Percentiles rank a stretch among this genome's conserved stretches.
phyloP scores from a whole-genome alignment of 371 early-diverging fungal genomes.

The Mucor circinelloides region DNA sequence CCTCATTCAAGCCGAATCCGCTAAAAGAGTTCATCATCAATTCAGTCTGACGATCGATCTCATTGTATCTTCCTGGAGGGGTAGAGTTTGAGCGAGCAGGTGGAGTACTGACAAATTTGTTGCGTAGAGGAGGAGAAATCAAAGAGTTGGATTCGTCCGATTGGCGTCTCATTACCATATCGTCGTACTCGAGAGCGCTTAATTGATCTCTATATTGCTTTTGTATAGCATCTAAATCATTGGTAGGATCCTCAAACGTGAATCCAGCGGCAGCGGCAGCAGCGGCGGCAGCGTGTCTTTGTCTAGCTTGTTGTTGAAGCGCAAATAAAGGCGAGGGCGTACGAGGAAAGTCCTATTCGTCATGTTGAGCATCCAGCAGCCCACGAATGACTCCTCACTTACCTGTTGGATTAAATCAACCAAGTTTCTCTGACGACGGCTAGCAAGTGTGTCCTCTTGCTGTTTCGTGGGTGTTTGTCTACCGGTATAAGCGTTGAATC shows the following conservation, averaged over 20 bases:
- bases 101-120: constrained; percentile 36
- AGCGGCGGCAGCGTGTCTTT: constrained; percentile 49
- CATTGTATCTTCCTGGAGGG: constrained; percentile 41
- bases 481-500: constrained; percentile 2
- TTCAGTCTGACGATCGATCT: constrained; percentile 32
- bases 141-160: constrained; percentile 10
- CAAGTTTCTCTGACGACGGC: constrained; percentile 32
- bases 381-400: constrained; percentile 1
- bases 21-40: constrained; percentile 38
- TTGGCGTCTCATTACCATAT: constrained; percentile 16
- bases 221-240: constrained; percentile 32
- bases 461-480: constrained; percentile 14
- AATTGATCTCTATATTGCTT: constrained; percentile 38
- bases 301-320: constrained; percentile 57
- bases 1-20: constrained; percentile 38
- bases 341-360: constrained; percentile 72
- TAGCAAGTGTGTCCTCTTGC: constrained; percentile 20
- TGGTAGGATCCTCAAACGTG: constrained; percentile 23
- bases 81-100: constrained; percentile 52
- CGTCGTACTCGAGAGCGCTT: constrained; percentile 31
- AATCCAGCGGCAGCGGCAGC: constrained; percentile 15
- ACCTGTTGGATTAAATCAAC: constrained; percentile 47
- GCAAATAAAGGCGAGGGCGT: constrained; percentile 85
- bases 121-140: constrained; percentile 38
- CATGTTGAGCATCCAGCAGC: background rate